Conservation (phyloP, 208 protist species). For the Trypanosoma congolense region DNA sequence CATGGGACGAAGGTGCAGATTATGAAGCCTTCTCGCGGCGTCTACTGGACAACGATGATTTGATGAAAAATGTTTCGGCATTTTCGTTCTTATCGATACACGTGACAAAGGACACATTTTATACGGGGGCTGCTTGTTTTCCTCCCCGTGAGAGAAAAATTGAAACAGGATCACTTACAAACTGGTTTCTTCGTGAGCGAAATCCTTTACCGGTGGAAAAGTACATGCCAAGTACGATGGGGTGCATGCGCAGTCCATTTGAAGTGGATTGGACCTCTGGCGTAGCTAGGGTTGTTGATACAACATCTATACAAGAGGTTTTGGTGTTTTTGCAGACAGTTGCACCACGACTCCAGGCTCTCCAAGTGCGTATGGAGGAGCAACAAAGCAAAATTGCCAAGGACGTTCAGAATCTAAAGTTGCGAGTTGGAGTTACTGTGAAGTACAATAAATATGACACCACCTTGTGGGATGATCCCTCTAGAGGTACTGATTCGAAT, state of each 20-base stretch:
- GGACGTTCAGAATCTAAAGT: constrained; percentile 65
- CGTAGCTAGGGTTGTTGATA: constrained; percentile 83
- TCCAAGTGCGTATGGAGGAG: constrained; percentile 84
- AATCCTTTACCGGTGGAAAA: constrained; percentile 48
- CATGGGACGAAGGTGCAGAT: constrained; percentile 88
- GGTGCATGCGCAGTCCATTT: constrained; percentile 43
- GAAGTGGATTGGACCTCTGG: constrained; percentile 83
- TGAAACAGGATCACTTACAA: constrained; percentile 58
- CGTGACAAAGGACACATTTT: constrained; percentile 68
- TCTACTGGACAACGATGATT: constrained; percentile 74
- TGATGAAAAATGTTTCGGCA: constrained; percentile 74
- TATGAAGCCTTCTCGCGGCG: constrained; percentile 81
- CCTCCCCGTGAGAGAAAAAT: constrained; percentile 39
- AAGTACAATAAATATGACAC: constrained; percentile 82
- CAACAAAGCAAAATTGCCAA: constrained; percentile 63
- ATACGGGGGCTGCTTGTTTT: constrained; percentile 37
- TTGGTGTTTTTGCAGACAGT: constrained; percentile 81
- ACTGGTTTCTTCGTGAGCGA: constrained; percentile 74
- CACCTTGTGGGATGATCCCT: constrained; percentile 82
- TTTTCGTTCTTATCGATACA: constrained; percentile 91
- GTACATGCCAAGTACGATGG: constrained; percentile 27
- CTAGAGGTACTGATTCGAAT: constrained; percentile 39
- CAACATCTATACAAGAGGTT: constrained; percentile 80
- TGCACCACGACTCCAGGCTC: constrained; percentile 80
- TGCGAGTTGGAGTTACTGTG: constrained; percentile 63